Conservation (phyloP, 108 stramenopile genomes). For the Cyclotella cryptica region DNA sequence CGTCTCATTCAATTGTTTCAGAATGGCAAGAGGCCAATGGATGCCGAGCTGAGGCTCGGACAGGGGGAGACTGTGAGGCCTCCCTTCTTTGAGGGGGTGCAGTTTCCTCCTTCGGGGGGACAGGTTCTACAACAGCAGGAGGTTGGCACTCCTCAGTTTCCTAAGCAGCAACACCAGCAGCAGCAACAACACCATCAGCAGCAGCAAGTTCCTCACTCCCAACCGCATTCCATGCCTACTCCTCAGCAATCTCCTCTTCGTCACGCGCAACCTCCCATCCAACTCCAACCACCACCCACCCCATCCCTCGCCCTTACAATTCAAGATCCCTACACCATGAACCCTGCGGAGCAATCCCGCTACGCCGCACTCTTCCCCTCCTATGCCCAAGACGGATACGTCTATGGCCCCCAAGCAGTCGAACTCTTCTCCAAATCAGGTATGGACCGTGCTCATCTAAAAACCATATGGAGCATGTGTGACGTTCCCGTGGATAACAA, state of each 20-base stretch:
- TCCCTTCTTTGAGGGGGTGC: conserved; percentile 75
- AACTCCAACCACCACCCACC: conserved; percentile 22
- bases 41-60: conserved; percentile 58
- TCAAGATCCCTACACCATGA: conserved; percentile 86
- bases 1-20: conserved; percentile 87
- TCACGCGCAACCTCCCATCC: conserved; percentile 25
- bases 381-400: conserved; percentile 88
- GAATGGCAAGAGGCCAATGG: conserved; percentile 77
- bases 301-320: conserved; percentile 60
- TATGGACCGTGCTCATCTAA: conserved; percentile 49
- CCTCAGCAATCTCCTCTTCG: conserved; percentile 29
- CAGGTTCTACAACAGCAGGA: conserved; percentile 22
- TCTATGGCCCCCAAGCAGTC: conserved; percentile 90
- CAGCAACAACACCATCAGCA: conserved; percentile 27
- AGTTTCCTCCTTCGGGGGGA: conserved; percentile 1
- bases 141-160: neutral
- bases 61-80: conserved; percentile 60
- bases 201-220: neutral
- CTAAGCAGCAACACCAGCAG: conserved; percentile 34
- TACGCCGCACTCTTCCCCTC: conserved; percentile 89
- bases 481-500: conserved; percentile 91
- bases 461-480: conserved; percentile 88
- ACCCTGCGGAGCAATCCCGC: conserved; percentile 74
- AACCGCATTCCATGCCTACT: conserved; percentile 6
- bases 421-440: conserved; percentile 88